Evolutionary conservation across 441 rosid genomes (phyloP), one percentile per base, ranked within the genome.

Genomic region (Gossypium lobatum): DNA sequence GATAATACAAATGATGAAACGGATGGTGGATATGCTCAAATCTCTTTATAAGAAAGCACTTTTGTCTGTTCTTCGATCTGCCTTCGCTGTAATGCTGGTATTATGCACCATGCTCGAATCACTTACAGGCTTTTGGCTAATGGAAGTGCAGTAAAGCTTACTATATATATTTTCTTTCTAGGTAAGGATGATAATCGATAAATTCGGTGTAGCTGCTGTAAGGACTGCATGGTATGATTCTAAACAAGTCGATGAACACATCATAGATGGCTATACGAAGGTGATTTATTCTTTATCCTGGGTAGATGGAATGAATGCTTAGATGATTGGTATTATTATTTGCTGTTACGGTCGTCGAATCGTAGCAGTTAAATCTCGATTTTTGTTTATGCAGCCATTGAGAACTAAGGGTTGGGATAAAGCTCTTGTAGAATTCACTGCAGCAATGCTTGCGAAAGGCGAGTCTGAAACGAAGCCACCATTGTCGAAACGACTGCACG

Each of bases 11-110:
- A 80, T 81, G 64, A 64, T 82, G 2, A 89, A 76, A 64, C 84
- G 88, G 74, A 88, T 92, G 86, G 59, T 66, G 25, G 73, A 74
- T 64, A 79, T 85, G 89, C 68, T 92, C 70, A 80, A 62, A 73
- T 84, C 86, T 73, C 70, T 84, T 8, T 90, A 83, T 78, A 93
- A 84, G 89, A 92, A 81, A 86, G 84, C 80, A 17, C 73, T 92
- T 58, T 82, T 83, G 4, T 87, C 93, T 75, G 57, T 91, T 71
- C 79, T 94, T 67, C 82, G 84, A 69, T 91, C 98, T 21, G 74
- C 86, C 69, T 62, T 92, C n/a, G 92, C 85, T 65, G 80, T 89
- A 42, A 83, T 85, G 88, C 90, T 94, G 97, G 98, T 92, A 89
- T 42, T 18, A 31, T 70, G 8, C n/a, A 39, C 74, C 23, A 37